These are phyloP conservation scores for Cephalotrichum gorgonifer DNA, from an alignment of 2,329 filamentous ascomycete species.

Conservation along the genomic window DNA sequence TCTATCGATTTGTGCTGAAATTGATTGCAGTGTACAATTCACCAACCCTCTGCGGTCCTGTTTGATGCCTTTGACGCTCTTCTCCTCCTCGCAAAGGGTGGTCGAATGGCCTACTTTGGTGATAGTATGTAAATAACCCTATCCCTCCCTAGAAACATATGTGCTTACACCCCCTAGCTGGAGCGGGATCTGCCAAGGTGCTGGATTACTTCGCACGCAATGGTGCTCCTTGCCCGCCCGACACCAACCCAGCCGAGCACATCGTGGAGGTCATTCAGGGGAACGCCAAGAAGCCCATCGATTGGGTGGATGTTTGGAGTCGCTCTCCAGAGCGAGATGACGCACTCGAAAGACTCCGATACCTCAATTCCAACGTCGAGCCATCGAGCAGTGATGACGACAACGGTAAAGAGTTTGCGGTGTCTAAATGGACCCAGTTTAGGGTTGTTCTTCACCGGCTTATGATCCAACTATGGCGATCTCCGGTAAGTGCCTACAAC, in stretches of 20 bases:
- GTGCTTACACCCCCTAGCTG: constrained; percentile 8
- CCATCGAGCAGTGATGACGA: not conserved
- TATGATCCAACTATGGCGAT: constrained; percentile 15
- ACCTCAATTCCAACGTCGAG: constrained; percentile 10
- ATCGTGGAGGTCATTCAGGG: constrained; percentile 35
- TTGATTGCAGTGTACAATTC: constrained; percentile 38
- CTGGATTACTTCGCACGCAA: constrained; percentile 37
- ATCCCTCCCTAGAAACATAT: not conserved
- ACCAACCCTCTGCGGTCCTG: constrained; percentile 48
- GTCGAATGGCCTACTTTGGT: constrained; percentile 10
- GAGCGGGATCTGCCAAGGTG: constrained; percentile 9
- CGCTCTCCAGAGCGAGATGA: constrained; percentile 43
- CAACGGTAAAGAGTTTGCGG: constrained; percentile 29
- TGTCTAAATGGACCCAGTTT: constrained; percentile 26
- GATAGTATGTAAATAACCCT: constrained; percentile 2
- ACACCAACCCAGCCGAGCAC: constrained; percentile 31
- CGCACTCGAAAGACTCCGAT: constrained; percentile 28
- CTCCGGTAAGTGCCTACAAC: constrained; percentile 14
- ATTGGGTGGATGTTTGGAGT: constrained; percentile 45
- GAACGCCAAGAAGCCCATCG: constrained; percentile 28
- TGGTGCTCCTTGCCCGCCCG: constrained; percentile 29
- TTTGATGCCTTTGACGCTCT: constrained; percentile 30
- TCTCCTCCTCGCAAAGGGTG: constrained; percentile 12
- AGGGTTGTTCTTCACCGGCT: constrained; percentile 18
- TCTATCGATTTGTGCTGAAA: not conserved